These are phyloP conservation scores for Stephania japonica DNA, from an alignment of 164 flowering plant genomes.

Conservation along the genomic window DNA sequence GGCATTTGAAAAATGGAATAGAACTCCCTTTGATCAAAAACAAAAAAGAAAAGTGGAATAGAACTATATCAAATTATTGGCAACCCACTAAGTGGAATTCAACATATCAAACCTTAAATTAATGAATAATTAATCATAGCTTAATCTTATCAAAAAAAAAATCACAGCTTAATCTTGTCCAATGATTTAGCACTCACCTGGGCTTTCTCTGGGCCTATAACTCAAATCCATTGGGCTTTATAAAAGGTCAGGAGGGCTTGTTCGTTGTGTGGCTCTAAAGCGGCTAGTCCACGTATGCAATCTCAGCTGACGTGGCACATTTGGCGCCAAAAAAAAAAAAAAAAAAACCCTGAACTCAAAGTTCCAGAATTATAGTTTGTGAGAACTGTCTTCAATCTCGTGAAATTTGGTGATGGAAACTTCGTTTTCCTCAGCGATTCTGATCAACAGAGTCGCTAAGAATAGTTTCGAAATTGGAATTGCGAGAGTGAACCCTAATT, in stretches of 20 bases:
- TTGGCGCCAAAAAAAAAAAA: constrained; percentile 10
- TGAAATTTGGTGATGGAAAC: constrained; percentile 14
- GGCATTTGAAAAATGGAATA: background rate
- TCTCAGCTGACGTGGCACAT: constrained; percentile 11
- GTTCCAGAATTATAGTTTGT: background rate
- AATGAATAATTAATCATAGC: background rate
- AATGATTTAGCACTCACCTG: too few species aligned
- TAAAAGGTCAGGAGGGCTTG: too few species aligned
- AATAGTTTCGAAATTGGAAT: background rate
- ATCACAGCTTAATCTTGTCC: too few species aligned
- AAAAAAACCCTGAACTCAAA: background rate
- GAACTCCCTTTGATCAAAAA: too few species aligned
- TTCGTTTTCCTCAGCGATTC: constrained; percentile 14
- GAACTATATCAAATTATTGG: background rate
- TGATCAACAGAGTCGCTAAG: constrained; percentile 7
- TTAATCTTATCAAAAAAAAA: background rate
- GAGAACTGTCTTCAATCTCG: background rate
- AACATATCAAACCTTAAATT: background rate
- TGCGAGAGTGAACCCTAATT: background rate
- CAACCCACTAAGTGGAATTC: background rate
- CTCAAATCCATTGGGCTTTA: too few species aligned
- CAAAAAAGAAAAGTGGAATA: background rate
- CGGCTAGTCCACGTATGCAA: background rate
- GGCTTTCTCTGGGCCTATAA: too few species aligned
- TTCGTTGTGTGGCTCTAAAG: too few species aligned